Percentiles rank a stretch among this genome's conserved stretches.
phyloP scores from a whole-genome alignment of 306 rosid genomes.

The Quillaja saponaria region DNA sequence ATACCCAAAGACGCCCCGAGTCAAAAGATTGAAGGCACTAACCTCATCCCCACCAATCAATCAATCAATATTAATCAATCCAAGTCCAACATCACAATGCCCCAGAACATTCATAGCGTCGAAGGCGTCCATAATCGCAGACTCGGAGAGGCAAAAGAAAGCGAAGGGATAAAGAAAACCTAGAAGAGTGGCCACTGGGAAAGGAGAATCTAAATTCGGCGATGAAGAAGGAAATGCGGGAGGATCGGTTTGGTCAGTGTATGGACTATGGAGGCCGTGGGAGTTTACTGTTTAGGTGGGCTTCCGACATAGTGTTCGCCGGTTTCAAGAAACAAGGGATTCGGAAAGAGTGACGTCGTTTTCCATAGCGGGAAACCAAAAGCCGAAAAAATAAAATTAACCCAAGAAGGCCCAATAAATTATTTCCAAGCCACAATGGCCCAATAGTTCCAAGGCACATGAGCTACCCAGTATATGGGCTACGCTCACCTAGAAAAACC shows the following conservation, averaged over 20 bases:
- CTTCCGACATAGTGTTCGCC: too few relatives aligned
- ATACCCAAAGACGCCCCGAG: slow-evolving; percentile 44
- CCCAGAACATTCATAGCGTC: slow-evolving; percentile 1
- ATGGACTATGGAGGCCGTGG: slow-evolving; percentile 50
- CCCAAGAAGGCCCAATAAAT: too few relatives aligned
- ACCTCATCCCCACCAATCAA: slow-evolving; percentile 35
- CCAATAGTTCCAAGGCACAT: too few relatives aligned
- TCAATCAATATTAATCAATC: slow-evolving; percentile 14
- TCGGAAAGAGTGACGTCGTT: too few relatives aligned
- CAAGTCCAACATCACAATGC: slow-evolving; percentile 4
- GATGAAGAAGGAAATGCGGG: slow-evolving; percentile 41
- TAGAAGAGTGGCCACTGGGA: slow-evolving; percentile 78
- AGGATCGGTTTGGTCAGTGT: slow-evolving; percentile 37
- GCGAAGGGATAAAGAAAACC: slow-evolving; percentile 63
- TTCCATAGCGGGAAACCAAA: too few relatives aligned
- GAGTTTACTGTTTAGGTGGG: too few relatives aligned
- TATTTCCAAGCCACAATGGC: too few relatives aligned
- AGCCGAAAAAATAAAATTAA: too few relatives aligned
- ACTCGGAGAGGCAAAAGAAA: slow-evolving; percentile 45
- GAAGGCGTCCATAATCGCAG: slow-evolving; percentile 19
- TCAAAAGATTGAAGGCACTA: slow-evolving; percentile 24
- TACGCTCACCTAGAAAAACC: too few relatives aligned
- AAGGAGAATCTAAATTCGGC: slow-evolving; percentile 74
- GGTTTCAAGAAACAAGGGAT: too few relatives aligned
- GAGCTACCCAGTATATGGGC: too few relatives aligned